Conservation (phyloP, 768 basidiomycete species). For the Lactarius deliciosus region DNA sequence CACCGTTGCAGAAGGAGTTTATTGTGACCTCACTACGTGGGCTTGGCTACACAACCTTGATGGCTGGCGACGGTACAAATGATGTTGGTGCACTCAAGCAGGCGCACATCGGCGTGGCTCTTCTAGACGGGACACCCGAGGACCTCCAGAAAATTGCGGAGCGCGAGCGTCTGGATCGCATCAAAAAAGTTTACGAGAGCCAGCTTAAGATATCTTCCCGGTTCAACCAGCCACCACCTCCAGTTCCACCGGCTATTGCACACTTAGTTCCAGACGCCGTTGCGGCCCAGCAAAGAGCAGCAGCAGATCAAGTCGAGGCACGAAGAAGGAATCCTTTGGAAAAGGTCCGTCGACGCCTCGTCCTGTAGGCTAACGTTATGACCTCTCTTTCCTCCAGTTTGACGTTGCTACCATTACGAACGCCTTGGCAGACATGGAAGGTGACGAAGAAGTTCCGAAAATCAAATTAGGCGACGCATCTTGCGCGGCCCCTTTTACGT, state of each 20-base stretch:
- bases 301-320: slow-evolving; percentile 59
- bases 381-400: slow-evolving; percentile 49
- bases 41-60: slow-evolving; percentile 89
- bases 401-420: slow-evolving; percentile 77
- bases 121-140: slow-evolving; percentile 87
- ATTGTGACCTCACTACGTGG: slow-evolving; percentile 89
- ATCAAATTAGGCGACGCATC: slow-evolving; percentile 99
- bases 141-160: slow-evolving; percentile 94
- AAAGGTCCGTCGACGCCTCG: slow-evolving; percentile 53
- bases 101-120: slow-evolving; percentile 94
- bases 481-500: slow-evolving; percentile 98
- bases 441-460: slow-evolving; percentile 92
- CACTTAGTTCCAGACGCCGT: slow-evolving; percentile 90
- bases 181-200: slow-evolving; percentile 97
- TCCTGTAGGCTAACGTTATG: neutral
- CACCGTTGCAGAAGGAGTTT: slow-evolving; percentile 92
- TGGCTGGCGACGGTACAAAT: slow-evolving; percentile 99
- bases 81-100: slow-evolving; percentile 98
- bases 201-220: slow-evolving; percentile 87
- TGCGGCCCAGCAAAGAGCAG: slow-evolving; percentile 81
- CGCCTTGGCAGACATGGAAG: slow-evolving; percentile 89
- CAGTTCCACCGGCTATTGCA: slow-evolving; percentile 85
- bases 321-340: slow-evolving; percentile 87
- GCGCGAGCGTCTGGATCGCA: slow-evolving; percentile 80
- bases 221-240: slow-evolving; percentile 92